These are phyloP conservation scores for Sporothrix brasiliensis DNA, from an alignment of 2,329 filamentous ascomycete species.

Conservation along the genomic window DNA sequence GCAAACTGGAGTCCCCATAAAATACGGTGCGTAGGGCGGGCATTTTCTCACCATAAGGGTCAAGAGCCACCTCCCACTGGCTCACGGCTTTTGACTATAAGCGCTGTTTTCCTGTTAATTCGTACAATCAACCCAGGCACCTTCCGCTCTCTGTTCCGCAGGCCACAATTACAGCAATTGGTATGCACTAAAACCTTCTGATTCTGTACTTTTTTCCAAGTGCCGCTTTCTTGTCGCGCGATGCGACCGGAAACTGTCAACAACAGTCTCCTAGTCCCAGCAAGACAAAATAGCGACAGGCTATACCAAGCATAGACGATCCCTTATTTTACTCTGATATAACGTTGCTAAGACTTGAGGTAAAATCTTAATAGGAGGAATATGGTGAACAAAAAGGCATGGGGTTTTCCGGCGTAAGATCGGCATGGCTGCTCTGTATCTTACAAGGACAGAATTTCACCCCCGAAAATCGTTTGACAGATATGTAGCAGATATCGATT, in stretches of 20 bases:
- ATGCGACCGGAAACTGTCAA: neutral
- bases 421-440: slow-evolving; percentile 20
- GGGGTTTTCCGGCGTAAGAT: slow-evolving; percentile 29
- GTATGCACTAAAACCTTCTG: neutral
- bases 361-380: neutral
- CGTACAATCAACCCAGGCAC: neutral
- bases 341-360: too few species aligned
- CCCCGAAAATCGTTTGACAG: neutral
- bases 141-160: too few species aligned
- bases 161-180: slow-evolving; percentile 10
- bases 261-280: neutral
- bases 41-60: neutral
- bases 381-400: slow-evolving; percentile 3
- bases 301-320: too few species aligned
- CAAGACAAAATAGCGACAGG: neutral
- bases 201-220: neutral
- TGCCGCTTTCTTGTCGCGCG: neutral
- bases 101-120: neutral
- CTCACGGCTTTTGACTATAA: neutral
- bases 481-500: neutral
- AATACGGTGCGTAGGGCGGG: neutral
- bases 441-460: neutral
- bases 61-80: neutral
- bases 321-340: neutral
- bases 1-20: neutral